Percentiles rank a stretch among this genome's conserved stretches.
Conservation (phyloP, 441 rosid genomes). For the Pelargonium citronellum region DNA sequence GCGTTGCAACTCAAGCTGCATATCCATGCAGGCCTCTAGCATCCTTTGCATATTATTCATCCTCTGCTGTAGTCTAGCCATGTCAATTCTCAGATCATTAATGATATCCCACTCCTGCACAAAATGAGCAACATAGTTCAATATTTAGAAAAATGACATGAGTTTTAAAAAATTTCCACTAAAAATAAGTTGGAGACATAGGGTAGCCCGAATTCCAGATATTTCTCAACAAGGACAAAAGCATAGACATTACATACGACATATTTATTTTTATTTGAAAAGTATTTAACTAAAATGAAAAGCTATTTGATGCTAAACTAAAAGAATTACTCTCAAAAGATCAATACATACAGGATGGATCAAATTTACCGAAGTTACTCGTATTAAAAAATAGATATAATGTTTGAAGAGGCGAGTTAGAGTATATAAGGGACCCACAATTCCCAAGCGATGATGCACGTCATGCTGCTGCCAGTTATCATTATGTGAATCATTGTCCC, state of each 20-base stretch:
- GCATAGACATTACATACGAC: too few relatives aligned
- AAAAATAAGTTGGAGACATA: not conserved
- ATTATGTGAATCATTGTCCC: slow-evolving; percentile 56
- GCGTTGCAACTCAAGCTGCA: slow-evolving; percentile 91
- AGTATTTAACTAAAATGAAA: too few relatives aligned
- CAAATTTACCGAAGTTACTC: too few relatives aligned
- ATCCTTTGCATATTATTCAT: slow-evolving; percentile 86
- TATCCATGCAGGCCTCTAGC: slow-evolving; percentile 94
- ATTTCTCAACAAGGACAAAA: too few relatives aligned
- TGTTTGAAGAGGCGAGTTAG: not conserved
- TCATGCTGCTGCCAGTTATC: slow-evolving; percentile 57
- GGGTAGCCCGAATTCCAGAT: too few relatives aligned
- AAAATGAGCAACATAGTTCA: slow-evolving; percentile 20
- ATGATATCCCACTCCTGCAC: slow-evolving; percentile 76
- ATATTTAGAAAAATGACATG: slow-evolving; percentile 6
- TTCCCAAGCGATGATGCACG: slow-evolving; percentile 60
- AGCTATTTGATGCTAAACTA: too few relatives aligned
- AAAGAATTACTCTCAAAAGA: too few relatives aligned
- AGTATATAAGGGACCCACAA: slow-evolving; percentile 36
- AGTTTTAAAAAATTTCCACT: not conserved
- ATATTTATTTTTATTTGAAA: too few relatives aligned
- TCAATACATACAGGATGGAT: too few relatives aligned
- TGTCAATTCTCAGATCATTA: slow-evolving; percentile 77
- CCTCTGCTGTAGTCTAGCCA: slow-evolving; percentile 88
- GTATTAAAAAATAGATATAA: too few relatives aligned